Percentiles rank a stretch among this genome's conserved stretches.
These are phyloP conservation scores for Termitomyces sp. DNA, from an alignment of 768 basidiomycete genomes.

Conservation along the genomic window DNA sequence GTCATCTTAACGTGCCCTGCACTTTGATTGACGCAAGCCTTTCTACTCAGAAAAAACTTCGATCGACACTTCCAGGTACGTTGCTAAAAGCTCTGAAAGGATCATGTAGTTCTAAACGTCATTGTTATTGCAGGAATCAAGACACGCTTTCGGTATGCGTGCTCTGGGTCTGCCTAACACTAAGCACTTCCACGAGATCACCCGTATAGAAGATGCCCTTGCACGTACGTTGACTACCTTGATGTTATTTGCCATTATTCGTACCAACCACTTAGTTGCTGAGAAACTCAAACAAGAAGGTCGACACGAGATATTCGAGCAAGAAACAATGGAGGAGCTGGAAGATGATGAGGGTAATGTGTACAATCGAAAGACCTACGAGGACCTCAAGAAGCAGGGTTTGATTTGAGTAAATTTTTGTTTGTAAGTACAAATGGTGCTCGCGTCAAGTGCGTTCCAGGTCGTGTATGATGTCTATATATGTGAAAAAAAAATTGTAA, in stretches of 20 bases:
- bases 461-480: slow-evolving; percentile 1
- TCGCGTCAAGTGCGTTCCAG: neutral
- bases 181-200: slow-evolving; percentile 99
- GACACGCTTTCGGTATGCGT: slow-evolving; percentile 98
- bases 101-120: slow-evolving; percentile 26
- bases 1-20: slow-evolving; percentile 14
- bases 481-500: neutral
- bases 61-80: slow-evolving; percentile 89
- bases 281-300: slow-evolving; percentile 98
- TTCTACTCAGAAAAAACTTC: slow-evolving; percentile 75
- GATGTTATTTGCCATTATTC: neutral
- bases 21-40: neutral
- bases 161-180: slow-evolving; percentile 96
- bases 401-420: slow-evolving; percentile 46
- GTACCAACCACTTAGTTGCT: slow-evolving; percentile 55
- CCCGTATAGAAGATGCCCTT: slow-evolving; percentile 93
- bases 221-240: slow-evolving; percentile 55
- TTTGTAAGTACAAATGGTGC: slow-evolving; percentile 2
- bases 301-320: slow-evolving; percentile 86
- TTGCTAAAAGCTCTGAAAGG: slow-evolving; percentile 37
- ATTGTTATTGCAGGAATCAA: slow-evolving; percentile 60
- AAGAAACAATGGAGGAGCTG: slow-evolving; percentile 95
- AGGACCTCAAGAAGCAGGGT: slow-evolving; percentile 94
- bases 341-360: slow-evolving; percentile 99
- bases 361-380: slow-evolving; percentile 97